Evolutionary conservation across 2,329 filamentous ascomycete genomes (phyloP), one percentile per base, ranked within the genome.

Genomic region (Epichloe typhina): DNA sequence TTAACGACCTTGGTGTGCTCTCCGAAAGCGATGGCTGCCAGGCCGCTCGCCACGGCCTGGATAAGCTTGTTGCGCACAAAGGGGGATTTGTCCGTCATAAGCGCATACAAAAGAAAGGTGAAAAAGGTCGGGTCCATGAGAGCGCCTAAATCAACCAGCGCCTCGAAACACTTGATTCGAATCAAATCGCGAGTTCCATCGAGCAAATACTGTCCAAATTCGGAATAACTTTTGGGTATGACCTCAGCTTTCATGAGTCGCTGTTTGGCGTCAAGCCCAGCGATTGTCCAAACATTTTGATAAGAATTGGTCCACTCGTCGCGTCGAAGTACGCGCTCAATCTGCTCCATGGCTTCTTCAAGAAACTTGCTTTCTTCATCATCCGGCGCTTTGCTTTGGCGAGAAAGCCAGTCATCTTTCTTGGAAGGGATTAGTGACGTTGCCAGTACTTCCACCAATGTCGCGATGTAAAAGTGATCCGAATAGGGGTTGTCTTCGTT

Each of bases 401-500:
- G 58, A 55, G 72, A 59, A 55, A 69, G 62, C 66, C 70, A 64
- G 55, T 76, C 69, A 36, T 72, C 68, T 59, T 68, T 62, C 53
- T 72, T 67, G 40, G 66, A 64, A 0, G 74, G 73, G 46, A 83
- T 72, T 26, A 82, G 68, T n/a, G 77, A 80, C 0, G 72, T 74
- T 1, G 80, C 74, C 26, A 84, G 66, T 0, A 76, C 74, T 41
- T 74, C 71, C 8, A 98, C 85, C 23, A 98, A 74, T 21, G 77
- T 85, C 7, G 88, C 82, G 50, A 98, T 80, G 62, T 96, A 98
- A 60, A 87, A 83, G 55, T 90, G 84, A 61, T 98, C 94, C 5
- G 90, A 95, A 62, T 81, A 94, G 47, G 83, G 69, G 59, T 98
- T 98, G 53, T 86, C 84, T 2, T 86, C 83, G 62, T 98, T 98